Evolutionary conservation across 2,329 filamentous ascomycete genomes (phyloP).

Genomic region (Verticillium alfalfae): DNA sequence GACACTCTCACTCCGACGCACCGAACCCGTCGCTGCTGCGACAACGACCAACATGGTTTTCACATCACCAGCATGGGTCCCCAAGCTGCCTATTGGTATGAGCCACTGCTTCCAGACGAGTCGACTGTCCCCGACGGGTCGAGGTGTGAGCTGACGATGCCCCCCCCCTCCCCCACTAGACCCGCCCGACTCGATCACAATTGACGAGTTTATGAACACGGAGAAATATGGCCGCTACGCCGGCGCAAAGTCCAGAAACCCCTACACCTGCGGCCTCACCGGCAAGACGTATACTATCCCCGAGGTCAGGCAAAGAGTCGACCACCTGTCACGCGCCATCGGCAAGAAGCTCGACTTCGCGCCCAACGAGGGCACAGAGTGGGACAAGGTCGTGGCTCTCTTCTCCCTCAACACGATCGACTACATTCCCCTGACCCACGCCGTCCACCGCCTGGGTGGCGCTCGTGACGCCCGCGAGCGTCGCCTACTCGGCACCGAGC

Average conservation of each 20-base stretch:
- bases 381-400: conserved; percentile 73
- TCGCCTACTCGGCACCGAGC: conserved; percentile 65
- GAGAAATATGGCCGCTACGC: conserved; percentile 65
- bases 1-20: background rate
- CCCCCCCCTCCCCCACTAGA: conserved; percentile 23
- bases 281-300: conserved; percentile 59
- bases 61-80: conserved; percentile 55
- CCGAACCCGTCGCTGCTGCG: background rate
- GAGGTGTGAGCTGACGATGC: background rate
- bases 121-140: too few relatives aligned
- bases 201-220: conserved; percentile 72
- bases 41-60: conserved; percentile 41
- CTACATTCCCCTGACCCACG: conserved; percentile 66
- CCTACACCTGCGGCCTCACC: conserved; percentile 72
- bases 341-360: conserved; percentile 66
- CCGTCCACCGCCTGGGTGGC: conserved; percentile 69
- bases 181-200: conserved; percentile 67
- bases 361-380: conserved; percentile 66
- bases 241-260: conserved; percentile 56
- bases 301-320: conserved; percentile 61
- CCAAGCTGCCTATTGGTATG: conserved; percentile 50
- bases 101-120: background rate
- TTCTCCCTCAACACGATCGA: conserved; percentile 83
- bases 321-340: conserved; percentile 62
- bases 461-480: conserved; percentile 70